A percentile compares a stretch with the other conserved stretches of the same genome.
These are phyloP conservation scores for Rubroboletus pulcherrimus DNA, from an alignment of 768 basidiomycete genomes.

Conservation along the genomic window DNA sequence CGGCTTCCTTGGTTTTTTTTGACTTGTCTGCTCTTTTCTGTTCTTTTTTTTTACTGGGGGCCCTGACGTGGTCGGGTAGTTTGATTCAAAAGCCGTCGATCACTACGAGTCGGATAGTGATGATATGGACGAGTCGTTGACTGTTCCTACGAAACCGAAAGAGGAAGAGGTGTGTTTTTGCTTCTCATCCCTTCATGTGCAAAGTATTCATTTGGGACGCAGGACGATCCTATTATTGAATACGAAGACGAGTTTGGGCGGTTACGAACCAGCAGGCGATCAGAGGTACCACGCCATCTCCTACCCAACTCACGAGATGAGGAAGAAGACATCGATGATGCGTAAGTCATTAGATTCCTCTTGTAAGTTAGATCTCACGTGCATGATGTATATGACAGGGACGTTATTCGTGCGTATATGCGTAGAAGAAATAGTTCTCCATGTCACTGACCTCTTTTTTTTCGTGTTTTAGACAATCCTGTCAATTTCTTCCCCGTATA, in stretches of 20 bases:
- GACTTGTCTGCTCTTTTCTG: too few relatives aligned
- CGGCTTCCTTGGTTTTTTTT: too few relatives aligned
- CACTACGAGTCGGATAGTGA: conserved; percentile 67
- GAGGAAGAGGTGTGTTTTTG: conserved; percentile 36
- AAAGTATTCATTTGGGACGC: not conserved
- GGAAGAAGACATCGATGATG: conserved; percentile 43
- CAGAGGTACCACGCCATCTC: conserved; percentile 73
- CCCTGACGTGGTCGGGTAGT: conserved; percentile 39
- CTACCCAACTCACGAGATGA: conserved; percentile 44
- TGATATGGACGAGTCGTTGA: conserved; percentile 75
- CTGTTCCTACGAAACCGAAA: conserved; percentile 45
- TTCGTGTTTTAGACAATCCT: conserved; percentile 62
- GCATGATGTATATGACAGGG: conserved; percentile 36
- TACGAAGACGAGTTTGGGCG: conserved; percentile 88
- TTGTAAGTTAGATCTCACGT: not conserved
- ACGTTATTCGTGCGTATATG: conserved; percentile 49
- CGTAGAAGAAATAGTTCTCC: not conserved
- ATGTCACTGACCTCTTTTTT: conserved; percentile 3
- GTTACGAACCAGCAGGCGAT: conserved; percentile 60
- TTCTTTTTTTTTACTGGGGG: not conserved
- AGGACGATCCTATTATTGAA: conserved; percentile 79
- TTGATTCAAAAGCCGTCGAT: conserved; percentile 56
- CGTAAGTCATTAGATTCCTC: conserved; percentile 37
- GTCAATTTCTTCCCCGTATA: conserved; percentile 85
- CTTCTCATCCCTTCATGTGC: not conserved